A percentile compares a stretch with the other conserved stretches of the same genome.
These are phyloP conservation scores for Psophocarpus tetragonolobus DNA, from an alignment of 306 rosid genomes.

Conservation along the genomic window DNA sequence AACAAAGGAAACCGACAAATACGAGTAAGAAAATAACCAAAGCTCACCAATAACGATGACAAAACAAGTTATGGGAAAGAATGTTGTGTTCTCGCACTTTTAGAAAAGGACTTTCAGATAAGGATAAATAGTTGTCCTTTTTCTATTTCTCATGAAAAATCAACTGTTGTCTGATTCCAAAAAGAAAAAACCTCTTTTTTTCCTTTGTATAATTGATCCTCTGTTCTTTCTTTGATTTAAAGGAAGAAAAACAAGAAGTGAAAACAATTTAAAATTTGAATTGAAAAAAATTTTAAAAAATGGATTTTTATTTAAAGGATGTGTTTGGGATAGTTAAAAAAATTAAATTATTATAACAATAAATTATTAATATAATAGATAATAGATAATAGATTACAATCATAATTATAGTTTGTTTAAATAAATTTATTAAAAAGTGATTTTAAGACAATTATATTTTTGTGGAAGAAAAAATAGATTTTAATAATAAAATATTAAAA, in stretches of 20 bases:
- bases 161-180: conserved; percentile 17
- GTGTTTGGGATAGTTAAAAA: no score
- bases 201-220: not conserved
- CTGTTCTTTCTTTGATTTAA: not conserved
- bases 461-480: no score
- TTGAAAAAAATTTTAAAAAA: not conserved
- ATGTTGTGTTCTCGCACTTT: conserved; percentile 32
- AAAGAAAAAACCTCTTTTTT: not conserved
- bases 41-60: conserved; percentile 25
- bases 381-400: no score
- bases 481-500: no score
- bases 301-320: not conserved
- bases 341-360: no score
- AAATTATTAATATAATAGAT: no score
- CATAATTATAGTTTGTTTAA: no score
- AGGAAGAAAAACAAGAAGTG: not conserved
- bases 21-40: conserved; percentile 18
- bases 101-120: conserved; percentile 17
- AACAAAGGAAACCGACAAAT: conserved; percentile 33
- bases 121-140: conserved; percentile 12
- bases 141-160: not conserved
- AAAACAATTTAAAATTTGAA: not conserved
- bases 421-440: no score
- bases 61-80: conserved; percentile 8
- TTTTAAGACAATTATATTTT: no score